phyloP scores from a whole-genome alignment of 2,329 filamentous ascomycete species.

The Xylaria sp. region DNA sequence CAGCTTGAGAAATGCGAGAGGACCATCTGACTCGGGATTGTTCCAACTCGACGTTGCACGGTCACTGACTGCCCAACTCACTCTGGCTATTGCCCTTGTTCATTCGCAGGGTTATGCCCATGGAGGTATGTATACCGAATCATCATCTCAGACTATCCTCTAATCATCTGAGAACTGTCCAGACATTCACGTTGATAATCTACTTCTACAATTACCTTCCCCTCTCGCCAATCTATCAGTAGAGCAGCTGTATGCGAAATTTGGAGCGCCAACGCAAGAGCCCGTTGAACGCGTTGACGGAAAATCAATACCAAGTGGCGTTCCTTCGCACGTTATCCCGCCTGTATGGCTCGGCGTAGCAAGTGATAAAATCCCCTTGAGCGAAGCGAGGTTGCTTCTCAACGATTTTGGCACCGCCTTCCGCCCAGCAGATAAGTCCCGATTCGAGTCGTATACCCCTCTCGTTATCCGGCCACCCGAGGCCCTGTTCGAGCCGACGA shows the following conservation, averaged over 20 bases:
- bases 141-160: background rate
- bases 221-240: slow-evolving; percentile 10
- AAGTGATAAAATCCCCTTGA: background rate
- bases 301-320: background rate
- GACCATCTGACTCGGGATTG: background rate
- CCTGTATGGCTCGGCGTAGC: background rate
- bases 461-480: background rate
- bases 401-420: slow-evolving; percentile 12
- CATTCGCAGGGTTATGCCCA: background rate
- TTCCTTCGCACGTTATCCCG: background rate
- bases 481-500: slow-evolving; percentile 9
- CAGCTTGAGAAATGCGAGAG: background rate
- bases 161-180: background rate
- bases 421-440: background rate
- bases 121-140: background rate
- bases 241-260: slow-evolving; percentile 7
- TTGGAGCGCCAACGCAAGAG: background rate
- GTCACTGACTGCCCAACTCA: slow-evolving; percentile 9
- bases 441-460: slow-evolving; percentile 12
- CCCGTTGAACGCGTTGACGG: slow-evolving; percentile 2
- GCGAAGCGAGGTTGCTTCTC: slow-evolving; percentile 1
- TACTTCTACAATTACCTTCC: background rate
- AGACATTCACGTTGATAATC: background rate
- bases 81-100: background rate
- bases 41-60: slow-evolving; percentile 20